These are phyloP conservation scores for Naganishia onofrii DNA, from an alignment of 768 basidiomycete species.

Conservation along the genomic window DNA sequence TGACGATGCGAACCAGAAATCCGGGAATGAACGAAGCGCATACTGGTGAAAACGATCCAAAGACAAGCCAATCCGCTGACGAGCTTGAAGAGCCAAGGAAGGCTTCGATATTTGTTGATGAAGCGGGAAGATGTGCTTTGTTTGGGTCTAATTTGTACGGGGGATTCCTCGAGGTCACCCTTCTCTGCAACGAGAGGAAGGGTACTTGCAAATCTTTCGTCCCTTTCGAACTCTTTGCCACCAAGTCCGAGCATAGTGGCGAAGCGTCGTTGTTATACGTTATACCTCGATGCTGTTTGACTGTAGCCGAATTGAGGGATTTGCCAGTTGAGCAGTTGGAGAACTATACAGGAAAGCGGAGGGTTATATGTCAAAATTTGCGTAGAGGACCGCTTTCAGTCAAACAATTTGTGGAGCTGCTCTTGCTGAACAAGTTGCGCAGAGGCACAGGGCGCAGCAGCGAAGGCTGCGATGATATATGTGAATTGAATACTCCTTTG, in stretches of 20 bases:
- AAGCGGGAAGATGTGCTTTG: not conserved
- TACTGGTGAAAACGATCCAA: conserved; percentile 14
- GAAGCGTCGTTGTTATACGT: not conserved
- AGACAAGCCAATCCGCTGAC: not conserved
- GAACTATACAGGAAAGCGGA: not conserved
- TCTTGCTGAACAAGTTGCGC: not conserved
- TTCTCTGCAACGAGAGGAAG: not conserved
- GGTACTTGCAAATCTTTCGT: conserved; percentile 1
- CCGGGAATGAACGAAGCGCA: conserved; percentile 12
- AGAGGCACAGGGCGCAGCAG: not conserved
- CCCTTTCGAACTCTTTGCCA: conserved; percentile 18
- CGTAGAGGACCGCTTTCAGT: too few species aligned
- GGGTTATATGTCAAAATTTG: not conserved
- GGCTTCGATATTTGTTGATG: not conserved
- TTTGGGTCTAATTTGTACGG: not conserved
- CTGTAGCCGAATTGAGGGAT: not conserved
- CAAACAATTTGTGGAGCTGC: not conserved
- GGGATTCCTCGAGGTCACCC: not conserved
- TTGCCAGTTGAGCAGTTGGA: not conserved
- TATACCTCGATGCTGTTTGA: not conserved
- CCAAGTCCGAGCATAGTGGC: conserved; percentile 2
- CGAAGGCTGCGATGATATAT: not conserved
- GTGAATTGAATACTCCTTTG: too few species aligned
- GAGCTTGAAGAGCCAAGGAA: not conserved
- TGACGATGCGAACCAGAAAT: not conserved